Evolutionary conservation across 116 monocot genomes (phyloP), one percentile per base, ranked within the genome.

Genomic region (Dioscorea cayenensis): DNA sequence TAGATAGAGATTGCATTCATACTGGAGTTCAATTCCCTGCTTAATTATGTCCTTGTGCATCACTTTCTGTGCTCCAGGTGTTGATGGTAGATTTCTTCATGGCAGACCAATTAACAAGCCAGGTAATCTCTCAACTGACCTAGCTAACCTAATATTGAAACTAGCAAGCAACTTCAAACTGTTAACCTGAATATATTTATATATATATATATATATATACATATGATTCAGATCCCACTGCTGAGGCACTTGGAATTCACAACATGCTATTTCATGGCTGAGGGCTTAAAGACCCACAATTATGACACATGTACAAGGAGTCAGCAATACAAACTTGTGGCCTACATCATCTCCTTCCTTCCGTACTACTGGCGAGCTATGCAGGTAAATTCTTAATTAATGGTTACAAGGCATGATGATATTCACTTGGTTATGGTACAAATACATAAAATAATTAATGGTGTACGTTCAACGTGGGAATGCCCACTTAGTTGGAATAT

Each of bases 71-170:
- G 3, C 22, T 79, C 32, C 77, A 96, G 96, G 99, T 99, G 25
- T 35, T 91, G 67, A 87, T 99, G 89, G 94, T 77, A 13, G 99
- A 99, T 68, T 93, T 99, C 82, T 99, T 99, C 91, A 99, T 99
- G 99, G 99, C 99, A 19, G 99, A 99, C 70, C 99, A 99, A 67
- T 78, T 99, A 68, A 99, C 94, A 16, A 99, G 99, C 66, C 99
- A 94, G 97, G 97, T 55, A 55, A 55, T 55, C 14, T 55, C n/a
- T n/a, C 55, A 55, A 55, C 16, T 18, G 1, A 55, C 11, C 43
- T 1, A 55, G n/a, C 16, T 18, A 2, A 55, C 11, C 43, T 1
- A 43, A 10, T 38, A 38, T 38, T 10, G 32, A 32, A 43, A 10
- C 43, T 43, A 7, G 7, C 43, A 43, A 43, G 11, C 7, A 43